These are phyloP conservation scores for Trichoderma virens DNA, from an alignment of 495 filamentous ascomycete genomes.

Conservation along the genomic window DNA sequence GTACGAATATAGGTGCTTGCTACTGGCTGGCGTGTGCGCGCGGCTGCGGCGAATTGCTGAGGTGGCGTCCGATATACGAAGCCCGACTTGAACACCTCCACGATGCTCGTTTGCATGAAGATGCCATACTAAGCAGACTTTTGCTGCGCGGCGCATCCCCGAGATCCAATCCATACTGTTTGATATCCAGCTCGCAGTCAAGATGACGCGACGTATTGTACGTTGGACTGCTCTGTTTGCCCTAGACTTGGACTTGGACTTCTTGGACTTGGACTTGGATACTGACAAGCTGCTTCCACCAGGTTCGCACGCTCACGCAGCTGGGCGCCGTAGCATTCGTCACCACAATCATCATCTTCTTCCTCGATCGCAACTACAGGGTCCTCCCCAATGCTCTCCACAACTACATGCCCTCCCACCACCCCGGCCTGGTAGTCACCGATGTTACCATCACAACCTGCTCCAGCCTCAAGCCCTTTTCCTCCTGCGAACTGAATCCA, in stretches of 20 bases:
- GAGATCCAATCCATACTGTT: neutral
- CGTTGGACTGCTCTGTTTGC: constrained; percentile 4
- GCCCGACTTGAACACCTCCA: neutral
- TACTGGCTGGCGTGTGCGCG: no score
- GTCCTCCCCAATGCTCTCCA: constrained; percentile 78
- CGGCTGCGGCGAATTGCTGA: neutral
- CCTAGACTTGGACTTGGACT: neutral
- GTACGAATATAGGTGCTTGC: no score
- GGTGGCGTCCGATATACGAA: neutral
- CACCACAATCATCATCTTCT: constrained; percentile 59
- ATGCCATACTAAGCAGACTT: constrained; percentile 1
- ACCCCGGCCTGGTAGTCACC: constrained; percentile 73
- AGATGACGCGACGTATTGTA: constrained; percentile 41
- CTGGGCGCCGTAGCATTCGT: constrained; percentile 58
- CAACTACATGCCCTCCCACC: constrained; percentile 73
- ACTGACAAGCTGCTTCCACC: constrained; percentile 1
- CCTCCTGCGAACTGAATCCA: constrained; percentile 70
- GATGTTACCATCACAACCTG: constrained; percentile 82
- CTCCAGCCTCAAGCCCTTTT: constrained; percentile 65
- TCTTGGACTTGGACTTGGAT: neutral
- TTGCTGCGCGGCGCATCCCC: neutral
- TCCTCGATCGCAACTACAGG: constrained; percentile 74
- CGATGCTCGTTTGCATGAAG: neutral
- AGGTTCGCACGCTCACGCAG: constrained; percentile 82
- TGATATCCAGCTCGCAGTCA: constrained; percentile 10